Evolutionary conservation across 305 asterid genomes (phyloP).

Genomic region (Galium porrigens): DNA sequence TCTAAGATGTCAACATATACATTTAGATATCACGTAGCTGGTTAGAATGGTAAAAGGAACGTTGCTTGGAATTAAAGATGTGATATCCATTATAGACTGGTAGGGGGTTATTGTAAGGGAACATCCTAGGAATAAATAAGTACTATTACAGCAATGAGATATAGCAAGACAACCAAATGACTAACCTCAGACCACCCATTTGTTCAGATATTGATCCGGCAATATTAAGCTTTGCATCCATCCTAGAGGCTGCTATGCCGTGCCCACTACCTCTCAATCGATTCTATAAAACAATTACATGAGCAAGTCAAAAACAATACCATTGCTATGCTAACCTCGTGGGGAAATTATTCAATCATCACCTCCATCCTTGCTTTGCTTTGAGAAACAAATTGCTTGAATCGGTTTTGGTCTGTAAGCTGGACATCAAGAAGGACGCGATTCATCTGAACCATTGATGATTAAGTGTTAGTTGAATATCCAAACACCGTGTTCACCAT

Average conservation of each 20-base stretch:
- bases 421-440: slow-evolving; percentile 85
- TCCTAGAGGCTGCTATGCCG: slow-evolving; percentile 86
- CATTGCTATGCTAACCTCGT: neutral
- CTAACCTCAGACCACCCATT: slow-evolving; percentile 94
- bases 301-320: neutral
- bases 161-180: slow-evolving; percentile 7
- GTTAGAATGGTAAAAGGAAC: slow-evolving; percentile 1
- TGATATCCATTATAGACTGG: neutral
- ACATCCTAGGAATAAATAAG: neutral
- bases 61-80: neutral
- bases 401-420: slow-evolving; percentile 82
- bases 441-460: slow-evolving; percentile 44
- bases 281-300: slow-evolving; percentile 37
- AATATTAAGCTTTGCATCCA: slow-evolving; percentile 92
- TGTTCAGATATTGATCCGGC: slow-evolving; percentile 96
- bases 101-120: neutral
- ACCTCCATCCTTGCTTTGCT: slow-evolving; percentile 99
- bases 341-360: slow-evolving; percentile 14
- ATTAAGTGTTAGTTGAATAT: slow-evolving; percentile 15
- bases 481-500: neutral
- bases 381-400: slow-evolving; percentile 91
- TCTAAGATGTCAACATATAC: neutral
- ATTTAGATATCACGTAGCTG: neutral
- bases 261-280: slow-evolving; percentile 97
- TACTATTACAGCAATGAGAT: neutral